Conservation (phyloP, 805 yeast species). For the Teunomyces atbi region DNA sequence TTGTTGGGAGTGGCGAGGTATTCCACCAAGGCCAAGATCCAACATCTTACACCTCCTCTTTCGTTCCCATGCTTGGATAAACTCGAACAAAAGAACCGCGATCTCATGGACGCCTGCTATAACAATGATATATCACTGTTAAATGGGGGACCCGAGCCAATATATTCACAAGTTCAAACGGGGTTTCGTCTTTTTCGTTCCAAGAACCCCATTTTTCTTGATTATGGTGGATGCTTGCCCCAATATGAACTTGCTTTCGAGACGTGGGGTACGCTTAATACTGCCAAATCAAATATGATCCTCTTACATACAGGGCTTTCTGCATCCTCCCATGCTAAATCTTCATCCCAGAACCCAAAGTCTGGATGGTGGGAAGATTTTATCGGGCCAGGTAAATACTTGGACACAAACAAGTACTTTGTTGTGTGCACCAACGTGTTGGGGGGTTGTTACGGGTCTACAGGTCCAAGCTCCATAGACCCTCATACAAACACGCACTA, state of each 20-base stretch:
- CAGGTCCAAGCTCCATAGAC: conserved; percentile 83
- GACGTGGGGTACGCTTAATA: conserved; percentile 80
- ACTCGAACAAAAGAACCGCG: conserved; percentile 55
- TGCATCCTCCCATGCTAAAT: conserved; percentile 91
- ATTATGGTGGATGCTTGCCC: conserved; percentile 77
- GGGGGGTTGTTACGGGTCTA: conserved; percentile 94
- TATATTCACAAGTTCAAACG: conserved; percentile 63
- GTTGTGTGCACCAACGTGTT: conserved; percentile 87
- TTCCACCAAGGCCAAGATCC: conserved; percentile 7
- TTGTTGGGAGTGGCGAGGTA: not conserved
- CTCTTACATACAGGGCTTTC: conserved; percentile 87
- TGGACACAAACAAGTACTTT: conserved; percentile 81
- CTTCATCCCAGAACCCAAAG: conserved; percentile 63
- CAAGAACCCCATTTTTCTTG: conserved; percentile 62
- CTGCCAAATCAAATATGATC: conserved; percentile 65
- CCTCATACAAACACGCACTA: conserved; percentile 67
- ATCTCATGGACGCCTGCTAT: conserved; percentile 23
- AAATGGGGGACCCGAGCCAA: conserved; percentile 82
- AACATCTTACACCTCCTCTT: conserved; percentile 60
- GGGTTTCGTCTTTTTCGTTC: conserved; percentile 65
- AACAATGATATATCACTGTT: conserved; percentile 29
- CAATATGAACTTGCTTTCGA: conserved; percentile 85
- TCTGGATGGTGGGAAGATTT: conserved; percentile 97
- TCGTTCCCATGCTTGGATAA: conserved; percentile 85
- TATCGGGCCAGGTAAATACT: conserved; percentile 76